Evolutionary conservation across 1,284 basidiomycete genomes (phyloP), one percentile per base, ranked within the genome.

Genomic region (Puccinia sorghi): DNA sequence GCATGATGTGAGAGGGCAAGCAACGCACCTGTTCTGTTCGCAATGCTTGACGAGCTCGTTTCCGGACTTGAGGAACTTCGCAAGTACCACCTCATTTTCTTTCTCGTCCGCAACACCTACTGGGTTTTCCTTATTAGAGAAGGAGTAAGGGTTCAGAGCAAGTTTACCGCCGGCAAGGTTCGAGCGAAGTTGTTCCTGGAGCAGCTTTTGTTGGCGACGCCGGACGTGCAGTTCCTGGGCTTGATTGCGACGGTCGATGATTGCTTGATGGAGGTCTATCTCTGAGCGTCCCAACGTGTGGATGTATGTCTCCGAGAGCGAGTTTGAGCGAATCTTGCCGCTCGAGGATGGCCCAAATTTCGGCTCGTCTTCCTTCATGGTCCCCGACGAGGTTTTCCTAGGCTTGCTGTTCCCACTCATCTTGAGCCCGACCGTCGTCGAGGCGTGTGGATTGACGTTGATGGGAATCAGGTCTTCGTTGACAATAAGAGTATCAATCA

Each of bases 401-500:
- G 7, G 13, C 52, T 46, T 39, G 15, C 32, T 71, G 9, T 70
- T 81, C 79, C 25, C 71, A 67, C 11, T 79, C 41, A 72, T 46
- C 27, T 73, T 82, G 0, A 81, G 77, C 48, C 81, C 80, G 12
- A 80, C 80, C 2, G 78, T 80, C 2, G 82, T 80, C 0, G 80
- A 79, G 12, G 80, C 80, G 17, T 80, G 48, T 3, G 81, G 72
- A 32, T 79, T 82, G 52, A 81, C 72, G 11, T 80, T 67, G 8
- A 79, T 61, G 0, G 78, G 70, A 9, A 72, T 54, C 2, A 80
- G 80, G n/a, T 83, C 83, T 37, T 85, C 84, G 13, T 83, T 82
- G 4, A 82, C 80, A 32, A 94, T 90, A 66, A 97, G 86, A 0
- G 90, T 90, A 82, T 96, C 92, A 80, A 93, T 91, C 59, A 97